phyloP scores from a whole-genome alignment of 2,329 filamentous ascomycete genomes.

The Acrocalymma vagum region DNA sequence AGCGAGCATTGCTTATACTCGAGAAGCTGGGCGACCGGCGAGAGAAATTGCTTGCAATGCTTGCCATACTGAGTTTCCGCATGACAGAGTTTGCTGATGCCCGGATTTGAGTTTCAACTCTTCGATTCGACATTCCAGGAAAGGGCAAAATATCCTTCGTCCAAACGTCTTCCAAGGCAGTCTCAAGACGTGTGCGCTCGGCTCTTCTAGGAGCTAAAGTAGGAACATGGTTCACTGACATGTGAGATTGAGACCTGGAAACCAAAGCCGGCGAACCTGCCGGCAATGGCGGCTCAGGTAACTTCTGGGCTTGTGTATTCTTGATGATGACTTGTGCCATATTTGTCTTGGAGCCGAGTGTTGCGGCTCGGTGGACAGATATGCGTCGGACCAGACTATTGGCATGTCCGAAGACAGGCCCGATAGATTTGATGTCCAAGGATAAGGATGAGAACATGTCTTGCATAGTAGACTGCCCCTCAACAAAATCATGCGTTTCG shows the following conservation, averaged over 20 bases:
- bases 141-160: constrained; percentile 82
- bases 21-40: constrained; percentile 72
- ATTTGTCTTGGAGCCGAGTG: constrained; percentile 73
- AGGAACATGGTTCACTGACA: constrained; percentile 72
- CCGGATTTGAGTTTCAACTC: constrained; percentile 75
- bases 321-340: constrained; percentile 83
- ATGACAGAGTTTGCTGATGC: constrained; percentile 87
- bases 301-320: constrained; percentile 77
- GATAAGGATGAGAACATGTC: constrained; percentile 70
- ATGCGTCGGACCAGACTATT: constrained; percentile 71
- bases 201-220: constrained; percentile 77
- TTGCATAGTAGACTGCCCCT: constrained; percentile 56
- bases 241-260: constrained; percentile 80
- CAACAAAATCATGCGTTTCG: constrained; percentile 60
- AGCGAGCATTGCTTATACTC: constrained; percentile 48
- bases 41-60: constrained; percentile 78
- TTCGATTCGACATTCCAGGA: constrained; percentile 77
- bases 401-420: constrained; percentile 77
- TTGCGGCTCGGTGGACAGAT: constrained; percentile 81
- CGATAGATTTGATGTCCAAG: constrained; percentile 76
- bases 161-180: constrained; percentile 80
- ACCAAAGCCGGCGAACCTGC: constrained; percentile 63
- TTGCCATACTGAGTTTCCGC: constrained; percentile 84
- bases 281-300: constrained; percentile 57
- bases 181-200: constrained; percentile 81